Conservation (phyloP, 1,284 basidiomycete species). For the Trametes versicolor region DNA sequence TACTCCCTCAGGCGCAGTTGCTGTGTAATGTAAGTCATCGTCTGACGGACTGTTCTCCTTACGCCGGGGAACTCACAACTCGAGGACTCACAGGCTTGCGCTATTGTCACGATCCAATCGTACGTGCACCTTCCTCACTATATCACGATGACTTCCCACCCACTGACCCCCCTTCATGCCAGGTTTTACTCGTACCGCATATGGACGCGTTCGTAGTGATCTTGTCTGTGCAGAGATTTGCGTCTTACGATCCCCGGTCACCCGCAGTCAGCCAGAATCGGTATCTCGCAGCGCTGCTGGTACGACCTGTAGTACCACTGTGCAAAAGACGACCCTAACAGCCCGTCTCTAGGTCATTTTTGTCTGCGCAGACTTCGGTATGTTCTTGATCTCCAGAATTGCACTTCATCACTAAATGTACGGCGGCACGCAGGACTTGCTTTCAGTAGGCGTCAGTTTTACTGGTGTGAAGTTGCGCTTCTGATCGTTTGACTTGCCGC, state of each 20-base stretch:
- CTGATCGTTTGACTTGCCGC: not conserved
- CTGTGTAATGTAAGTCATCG: constrained; percentile 23
- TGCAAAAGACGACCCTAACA: not conserved
- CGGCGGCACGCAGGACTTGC: constrained; percentile 17
- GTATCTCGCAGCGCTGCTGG: constrained; percentile 18
- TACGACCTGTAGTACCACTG: constrained; percentile 6
- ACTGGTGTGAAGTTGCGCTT: too few species aligned
- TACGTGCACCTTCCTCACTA: not conserved
- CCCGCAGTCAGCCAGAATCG: constrained; percentile 24
- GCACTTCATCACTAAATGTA: not conserved
- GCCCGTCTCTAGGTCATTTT: constrained; percentile 5
- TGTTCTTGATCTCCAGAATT: not conserved
- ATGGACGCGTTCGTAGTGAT: constrained; percentile 27
- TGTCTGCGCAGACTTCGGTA: constrained; percentile 25
- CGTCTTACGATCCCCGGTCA: not conserved
- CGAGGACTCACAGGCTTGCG: constrained; percentile 14
- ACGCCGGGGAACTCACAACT: not conserved
- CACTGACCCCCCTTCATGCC: not conserved
- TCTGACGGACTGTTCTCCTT: not conserved
- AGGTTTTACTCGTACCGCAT: constrained; percentile 33
- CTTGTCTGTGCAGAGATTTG: not conserved
- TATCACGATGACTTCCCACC: not conserved
- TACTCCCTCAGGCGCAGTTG: constrained; percentile 23
- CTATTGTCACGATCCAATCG: constrained; percentile 28
- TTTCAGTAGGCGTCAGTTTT: constrained; percentile 10